These are phyloP conservation scores for Cladorrhinum samala DNA, from an alignment of 495 filamentous ascomycete genomes.

Conservation along the genomic window DNA sequence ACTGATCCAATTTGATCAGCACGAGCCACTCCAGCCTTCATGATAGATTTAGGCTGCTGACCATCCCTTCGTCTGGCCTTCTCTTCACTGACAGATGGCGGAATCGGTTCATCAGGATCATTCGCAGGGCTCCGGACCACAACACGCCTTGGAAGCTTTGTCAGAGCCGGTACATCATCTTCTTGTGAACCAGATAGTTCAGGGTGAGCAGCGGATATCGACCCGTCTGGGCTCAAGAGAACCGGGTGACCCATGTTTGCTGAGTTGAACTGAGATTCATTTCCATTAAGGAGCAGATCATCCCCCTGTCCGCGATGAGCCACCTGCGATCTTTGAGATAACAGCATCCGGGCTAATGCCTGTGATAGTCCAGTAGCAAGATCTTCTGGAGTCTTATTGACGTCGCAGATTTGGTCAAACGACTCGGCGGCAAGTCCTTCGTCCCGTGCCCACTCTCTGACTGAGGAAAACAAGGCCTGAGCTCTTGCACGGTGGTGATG, in stretches of 20 bases:
- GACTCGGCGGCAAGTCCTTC: background rate
- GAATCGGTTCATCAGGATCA: slow-evolving; percentile 16
- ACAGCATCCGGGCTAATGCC: background rate
- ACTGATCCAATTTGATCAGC: slow-evolving; percentile 9
- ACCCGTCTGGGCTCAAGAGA: background rate
- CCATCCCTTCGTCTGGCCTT: slow-evolving; percentile 28
- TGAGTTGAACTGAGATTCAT: background rate
- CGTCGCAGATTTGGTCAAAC: background rate
- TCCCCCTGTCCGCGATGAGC: background rate
- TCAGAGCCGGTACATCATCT: background rate
- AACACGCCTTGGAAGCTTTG: slow-evolving; percentile 29
- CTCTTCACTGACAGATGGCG: slow-evolving; percentile 35
- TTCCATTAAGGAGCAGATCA: background rate
- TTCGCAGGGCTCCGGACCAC: slow-evolving; percentile 32
- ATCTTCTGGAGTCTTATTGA: background rate
- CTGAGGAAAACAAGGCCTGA: slow-evolving; percentile 1
- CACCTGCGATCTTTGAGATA: background rate
- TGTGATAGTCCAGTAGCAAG: background rate
- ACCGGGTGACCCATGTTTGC: background rate
- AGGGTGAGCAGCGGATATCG: background rate
- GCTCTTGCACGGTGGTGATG: background rate
- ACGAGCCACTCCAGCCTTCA: slow-evolving; percentile 22
- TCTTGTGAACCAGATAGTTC: background rate
- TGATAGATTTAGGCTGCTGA: slow-evolving; percentile 30
- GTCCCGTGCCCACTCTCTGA: slow-evolving; percentile 12